Evolutionary conservation across 352 stramenopile genomes (phyloP).

Genomic region (Globisporangium camurandrum): DNA sequence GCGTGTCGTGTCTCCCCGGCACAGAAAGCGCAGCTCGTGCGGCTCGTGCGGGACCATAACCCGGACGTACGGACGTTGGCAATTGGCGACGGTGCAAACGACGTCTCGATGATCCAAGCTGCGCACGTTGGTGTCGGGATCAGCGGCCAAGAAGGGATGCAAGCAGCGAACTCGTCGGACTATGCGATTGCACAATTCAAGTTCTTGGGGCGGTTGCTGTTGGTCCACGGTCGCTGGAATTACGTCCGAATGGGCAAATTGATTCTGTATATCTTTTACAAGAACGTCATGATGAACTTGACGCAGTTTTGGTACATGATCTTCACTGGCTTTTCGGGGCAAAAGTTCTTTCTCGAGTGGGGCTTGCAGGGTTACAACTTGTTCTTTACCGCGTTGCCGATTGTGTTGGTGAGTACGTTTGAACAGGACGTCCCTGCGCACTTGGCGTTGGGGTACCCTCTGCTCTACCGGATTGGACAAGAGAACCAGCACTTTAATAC

Average conservation of each 20-base stretch:
- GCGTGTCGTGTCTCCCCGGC: constrained; percentile 90
- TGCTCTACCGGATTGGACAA: constrained; percentile 79
- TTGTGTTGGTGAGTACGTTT: constrained; percentile 76
- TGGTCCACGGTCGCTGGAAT: constrained; percentile 92
- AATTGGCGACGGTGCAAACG: constrained; percentile 94
- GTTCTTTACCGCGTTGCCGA: constrained; percentile 80
- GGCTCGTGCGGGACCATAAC: constrained; percentile 87
- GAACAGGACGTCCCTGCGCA: constrained; percentile 80
- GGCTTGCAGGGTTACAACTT: constrained; percentile 86
- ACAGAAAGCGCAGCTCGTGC: constrained; percentile 92
- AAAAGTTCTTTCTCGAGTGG: constrained; percentile 86
- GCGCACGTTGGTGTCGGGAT: constrained; percentile 92
- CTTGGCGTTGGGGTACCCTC: constrained; percentile 56
- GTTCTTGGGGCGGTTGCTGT: constrained; percentile 85
- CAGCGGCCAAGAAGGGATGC: constrained; percentile 90
- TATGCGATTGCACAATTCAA: constrained; percentile 94
- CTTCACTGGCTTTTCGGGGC: constrained; percentile 82
- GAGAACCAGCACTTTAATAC: constrained; percentile 84
- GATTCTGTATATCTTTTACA: constrained; percentile 94
- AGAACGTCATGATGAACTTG: constrained; percentile 94
- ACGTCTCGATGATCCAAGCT: constrained; percentile 95
- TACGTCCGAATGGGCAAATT: constrained; percentile 92
- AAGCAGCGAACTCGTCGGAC: constrained; percentile 92
- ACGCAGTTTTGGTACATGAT: constrained; percentile 94
- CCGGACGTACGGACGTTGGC: constrained; percentile 76